Evolutionary conservation across 108 stramenopile genomes (phyloP).

Genomic region (Stephanodiscus triporus): DNA sequence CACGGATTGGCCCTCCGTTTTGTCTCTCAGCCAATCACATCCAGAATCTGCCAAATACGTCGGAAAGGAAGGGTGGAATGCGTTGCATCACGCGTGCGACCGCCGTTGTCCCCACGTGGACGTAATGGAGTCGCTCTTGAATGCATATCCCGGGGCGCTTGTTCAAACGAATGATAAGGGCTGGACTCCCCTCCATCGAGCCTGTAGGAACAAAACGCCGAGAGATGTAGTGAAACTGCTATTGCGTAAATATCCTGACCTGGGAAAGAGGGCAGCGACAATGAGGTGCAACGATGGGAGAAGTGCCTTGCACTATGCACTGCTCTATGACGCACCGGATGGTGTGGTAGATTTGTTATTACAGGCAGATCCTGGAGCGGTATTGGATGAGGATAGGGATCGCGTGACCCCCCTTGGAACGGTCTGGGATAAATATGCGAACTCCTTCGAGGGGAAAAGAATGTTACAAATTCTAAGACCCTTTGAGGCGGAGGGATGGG

Average conservation of each 20-base stretch:
- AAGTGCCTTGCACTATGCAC: constrained; percentile 72
- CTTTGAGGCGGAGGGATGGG: constrained; percentile 41
- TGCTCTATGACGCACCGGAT: constrained; percentile 80
- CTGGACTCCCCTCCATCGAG: constrained; percentile 78
- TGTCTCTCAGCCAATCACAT: constrained; percentile 45
- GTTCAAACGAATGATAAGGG: constrained; percentile 64
- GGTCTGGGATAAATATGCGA: constrained; percentile 83
- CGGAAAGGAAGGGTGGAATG: constrained; percentile 71
- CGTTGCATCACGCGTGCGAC: constrained; percentile 77
- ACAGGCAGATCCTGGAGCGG: constrained; percentile 62
- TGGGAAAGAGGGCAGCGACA: constrained; percentile 55
- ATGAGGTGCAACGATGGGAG: constrained; percentile 60
- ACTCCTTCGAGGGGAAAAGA: constrained; percentile 70
- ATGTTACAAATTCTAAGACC: constrained; percentile 37
- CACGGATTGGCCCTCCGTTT: constrained; percentile 57
- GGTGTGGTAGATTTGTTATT: constrained; percentile 78
- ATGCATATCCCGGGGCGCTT: constrained; percentile 72
- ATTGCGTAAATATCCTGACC: constrained; percentile 50
- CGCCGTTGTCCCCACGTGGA: constrained; percentile 73
- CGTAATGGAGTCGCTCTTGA: constrained; percentile 65
- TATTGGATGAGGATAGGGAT: constrained; percentile 81
- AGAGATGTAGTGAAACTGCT: constrained; percentile 65
- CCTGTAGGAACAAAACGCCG: constrained; percentile 77
- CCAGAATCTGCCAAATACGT: constrained; percentile 62
- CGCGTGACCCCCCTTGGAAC: constrained; percentile 64